These are phyloP conservation scores for Globisporangium iwayamae DNA, from an alignment of 352 stramenopile species.

Conservation along the genomic window DNA sequence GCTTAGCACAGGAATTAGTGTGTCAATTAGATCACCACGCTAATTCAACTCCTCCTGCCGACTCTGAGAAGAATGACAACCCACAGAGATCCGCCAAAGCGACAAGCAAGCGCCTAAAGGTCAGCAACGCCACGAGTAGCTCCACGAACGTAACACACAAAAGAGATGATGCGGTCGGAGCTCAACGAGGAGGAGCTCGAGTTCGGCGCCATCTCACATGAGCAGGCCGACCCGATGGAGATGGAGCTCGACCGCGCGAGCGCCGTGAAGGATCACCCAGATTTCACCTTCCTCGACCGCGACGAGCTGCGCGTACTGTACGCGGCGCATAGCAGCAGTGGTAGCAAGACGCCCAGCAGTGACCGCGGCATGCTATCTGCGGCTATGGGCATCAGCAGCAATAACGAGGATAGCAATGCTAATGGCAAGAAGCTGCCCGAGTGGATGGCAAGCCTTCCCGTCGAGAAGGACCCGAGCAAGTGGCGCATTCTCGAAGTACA, in stretches of 20 bases:
- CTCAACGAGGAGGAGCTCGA: conserved; percentile 58
- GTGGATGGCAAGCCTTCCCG: conserved; percentile 54
- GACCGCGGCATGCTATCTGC: conserved; percentile 1
- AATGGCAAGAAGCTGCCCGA: conserved; percentile 23
- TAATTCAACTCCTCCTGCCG: neutral
- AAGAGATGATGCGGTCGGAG: conserved; percentile 10
- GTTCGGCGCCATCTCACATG: conserved; percentile 50
- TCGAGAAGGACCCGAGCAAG: conserved; percentile 57
- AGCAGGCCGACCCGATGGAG: conserved; percentile 64
- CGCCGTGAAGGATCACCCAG: conserved; percentile 61
- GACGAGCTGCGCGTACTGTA: conserved; percentile 30
- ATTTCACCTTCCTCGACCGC: conserved; percentile 54
- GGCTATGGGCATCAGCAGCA: conserved; percentile 12
- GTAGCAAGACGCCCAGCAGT: neutral
- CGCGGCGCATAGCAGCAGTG: neutral
- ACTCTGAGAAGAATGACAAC: neutral
- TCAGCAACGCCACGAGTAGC: neutral
- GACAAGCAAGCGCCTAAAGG: neutral
- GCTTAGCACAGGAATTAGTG: neutral
- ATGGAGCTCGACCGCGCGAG: conserved; percentile 52
- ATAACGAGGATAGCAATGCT: too few relatives aligned
- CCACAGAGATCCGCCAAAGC: neutral
- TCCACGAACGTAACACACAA: neutral
- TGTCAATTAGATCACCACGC: neutral
- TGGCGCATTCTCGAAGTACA: conserved; percentile 74